Conservation (phyloP, 768 basidiomycete genomes). For the Pleurotus giganteus region DNA sequence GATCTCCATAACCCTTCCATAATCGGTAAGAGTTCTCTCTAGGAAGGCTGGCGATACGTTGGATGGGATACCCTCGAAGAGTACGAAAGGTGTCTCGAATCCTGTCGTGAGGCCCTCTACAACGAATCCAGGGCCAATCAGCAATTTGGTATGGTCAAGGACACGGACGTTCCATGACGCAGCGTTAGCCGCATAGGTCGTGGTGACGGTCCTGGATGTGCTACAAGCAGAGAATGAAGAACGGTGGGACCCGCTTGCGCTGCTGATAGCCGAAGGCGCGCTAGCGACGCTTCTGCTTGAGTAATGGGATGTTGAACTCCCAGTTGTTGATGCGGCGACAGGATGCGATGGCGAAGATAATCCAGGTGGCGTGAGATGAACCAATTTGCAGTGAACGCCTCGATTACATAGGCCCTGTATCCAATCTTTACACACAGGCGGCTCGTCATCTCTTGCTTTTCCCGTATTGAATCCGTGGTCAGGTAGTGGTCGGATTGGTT, state of each 20-base stretch:
- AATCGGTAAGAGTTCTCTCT: background rate
- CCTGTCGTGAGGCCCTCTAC: constrained; percentile 58
- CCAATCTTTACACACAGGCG: constrained; percentile 23
- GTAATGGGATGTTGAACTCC: background rate
- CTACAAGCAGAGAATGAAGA: background rate
- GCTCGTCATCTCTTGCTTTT: background rate
- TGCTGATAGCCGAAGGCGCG: background rate
- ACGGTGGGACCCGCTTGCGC: background rate
- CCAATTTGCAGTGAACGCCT: constrained; percentile 25
- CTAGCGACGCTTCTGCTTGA: background rate
- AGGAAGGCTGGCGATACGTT: constrained; percentile 19
- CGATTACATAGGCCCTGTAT: constrained; percentile 22
- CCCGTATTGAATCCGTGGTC: background rate
- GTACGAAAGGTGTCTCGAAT: constrained; percentile 66
- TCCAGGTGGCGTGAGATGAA: constrained; percentile 25
- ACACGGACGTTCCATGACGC: constrained; percentile 30
- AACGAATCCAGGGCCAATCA: constrained; percentile 58
- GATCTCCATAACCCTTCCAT: constrained; percentile 1
- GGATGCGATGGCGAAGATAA: background rate
- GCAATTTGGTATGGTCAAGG: constrained; percentile 54
- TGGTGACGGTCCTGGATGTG: constrained; percentile 3
- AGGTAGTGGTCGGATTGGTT: background rate
- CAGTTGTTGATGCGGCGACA: background rate
- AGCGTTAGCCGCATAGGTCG: background rate
- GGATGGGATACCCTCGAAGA: constrained; percentile 48